Evolutionary conservation across 768 basidiomycete species (phyloP).

Genomic region (Tephrocybe sp.): DNA sequence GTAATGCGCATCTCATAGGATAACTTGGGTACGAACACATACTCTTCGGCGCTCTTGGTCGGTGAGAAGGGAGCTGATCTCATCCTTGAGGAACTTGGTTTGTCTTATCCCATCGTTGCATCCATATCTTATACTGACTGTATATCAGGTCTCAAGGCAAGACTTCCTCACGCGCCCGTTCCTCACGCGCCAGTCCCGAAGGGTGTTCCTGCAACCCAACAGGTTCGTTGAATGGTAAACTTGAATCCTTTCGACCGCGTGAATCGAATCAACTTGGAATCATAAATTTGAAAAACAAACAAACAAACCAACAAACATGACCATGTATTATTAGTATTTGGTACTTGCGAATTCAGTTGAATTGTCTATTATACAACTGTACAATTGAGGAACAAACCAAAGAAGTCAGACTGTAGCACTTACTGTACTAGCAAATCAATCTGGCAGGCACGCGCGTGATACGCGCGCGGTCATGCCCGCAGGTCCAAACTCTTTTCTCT

Average conservation of each 20-base stretch:
- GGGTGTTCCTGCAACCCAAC: conserved; percentile 49
- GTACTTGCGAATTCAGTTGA: no score
- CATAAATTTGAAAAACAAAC: no score
- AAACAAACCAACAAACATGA: no score
- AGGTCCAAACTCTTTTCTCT: no score
- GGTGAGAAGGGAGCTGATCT: conserved; percentile 69
- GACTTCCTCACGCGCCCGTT: conserved; percentile 61
- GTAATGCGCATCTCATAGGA: conserved; percentile 34
- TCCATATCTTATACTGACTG: neutral
- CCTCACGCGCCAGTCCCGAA: conserved; percentile 62
- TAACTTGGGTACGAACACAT: conserved; percentile 71
- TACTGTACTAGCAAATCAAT: no score
- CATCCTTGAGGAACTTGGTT: conserved; percentile 62
- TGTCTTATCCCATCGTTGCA: conserved; percentile 10
- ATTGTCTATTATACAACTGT: no score
- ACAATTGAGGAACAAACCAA: no score
- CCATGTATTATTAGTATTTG: no score
- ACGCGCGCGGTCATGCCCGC: no score
- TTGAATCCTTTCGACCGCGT: neutral
- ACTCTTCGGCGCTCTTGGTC: conserved; percentile 66
- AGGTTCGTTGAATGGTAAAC: conserved; percentile 31
- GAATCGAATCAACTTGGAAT: no score
- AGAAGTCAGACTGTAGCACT: no score
- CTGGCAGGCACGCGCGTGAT: no score
- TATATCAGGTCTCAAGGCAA: conserved; percentile 55